These are phyloP conservation scores for Oleoguttula mirabilis DNA, from an alignment of 495 filamentous ascomycete genomes.

Conservation along the genomic window DNA sequence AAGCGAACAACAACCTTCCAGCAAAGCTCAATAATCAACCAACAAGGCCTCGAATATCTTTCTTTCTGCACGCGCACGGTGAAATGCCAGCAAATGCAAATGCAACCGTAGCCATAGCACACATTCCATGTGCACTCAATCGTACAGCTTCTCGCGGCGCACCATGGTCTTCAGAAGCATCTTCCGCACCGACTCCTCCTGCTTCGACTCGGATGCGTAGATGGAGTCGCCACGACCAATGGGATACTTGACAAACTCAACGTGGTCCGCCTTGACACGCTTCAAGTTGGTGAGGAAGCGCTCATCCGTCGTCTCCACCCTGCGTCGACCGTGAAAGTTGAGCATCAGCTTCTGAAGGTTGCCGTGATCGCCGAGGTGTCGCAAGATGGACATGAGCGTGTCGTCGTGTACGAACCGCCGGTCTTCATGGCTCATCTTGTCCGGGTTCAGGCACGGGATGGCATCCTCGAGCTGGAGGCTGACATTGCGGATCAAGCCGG, in stretches of 20 bases:
- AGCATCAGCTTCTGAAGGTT: constrained; percentile 22
- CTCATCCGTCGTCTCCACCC: constrained; percentile 14
- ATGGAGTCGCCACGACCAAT: not conserved
- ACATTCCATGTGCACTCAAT: constrained; percentile 1
- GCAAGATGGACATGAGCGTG: constrained; percentile 24
- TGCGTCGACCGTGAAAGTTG: constrained; percentile 21
- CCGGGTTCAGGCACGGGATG: constrained; percentile 20
- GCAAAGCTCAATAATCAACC: too few species aligned
- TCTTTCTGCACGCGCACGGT: too few species aligned
- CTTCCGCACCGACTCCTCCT: constrained; percentile 6
- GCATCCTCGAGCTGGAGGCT: constrained; percentile 23
- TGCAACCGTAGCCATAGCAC: too few species aligned
- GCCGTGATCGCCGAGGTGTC: constrained; percentile 13
- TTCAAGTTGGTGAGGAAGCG: constrained; percentile 23
- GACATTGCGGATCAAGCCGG: constrained; percentile 21
- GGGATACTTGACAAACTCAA: constrained; percentile 3
- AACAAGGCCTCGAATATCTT: too few species aligned
- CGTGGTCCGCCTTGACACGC: constrained; percentile 24
- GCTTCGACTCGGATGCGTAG: constrained; percentile 12
- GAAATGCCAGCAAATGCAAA: too few species aligned
- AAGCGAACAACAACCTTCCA: too few species aligned
- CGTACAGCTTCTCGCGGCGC: constrained; percentile 23
- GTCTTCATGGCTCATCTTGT: constrained; percentile 19
- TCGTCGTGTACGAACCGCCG: constrained; percentile 28
- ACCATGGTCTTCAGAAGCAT: constrained; percentile 20